Evolutionary conservation across 768 basidiomycete species (phyloP).

Genomic region (Boletus edulis): DNA sequence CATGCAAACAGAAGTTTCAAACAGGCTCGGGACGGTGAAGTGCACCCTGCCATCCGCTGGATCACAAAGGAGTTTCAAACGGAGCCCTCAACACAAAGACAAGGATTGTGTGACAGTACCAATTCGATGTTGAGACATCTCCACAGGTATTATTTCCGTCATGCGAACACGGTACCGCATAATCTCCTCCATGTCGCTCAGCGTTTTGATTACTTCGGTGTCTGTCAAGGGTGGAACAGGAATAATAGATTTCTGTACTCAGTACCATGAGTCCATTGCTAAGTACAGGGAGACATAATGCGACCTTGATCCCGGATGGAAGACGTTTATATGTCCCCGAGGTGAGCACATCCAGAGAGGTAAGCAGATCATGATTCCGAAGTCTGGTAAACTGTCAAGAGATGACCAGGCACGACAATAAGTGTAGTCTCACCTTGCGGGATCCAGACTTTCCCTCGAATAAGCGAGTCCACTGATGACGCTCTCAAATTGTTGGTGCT

Average conservation of each 20-base stretch:
- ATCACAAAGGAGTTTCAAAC: slow-evolving; percentile 19
- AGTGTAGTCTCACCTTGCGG: slow-evolving; percentile 59
- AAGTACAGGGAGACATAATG: slow-evolving; percentile 13
- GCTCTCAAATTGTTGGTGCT: slow-evolving; percentile 80
- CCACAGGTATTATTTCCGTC: slow-evolving; percentile 76
- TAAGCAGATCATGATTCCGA: slow-evolving; percentile 91
- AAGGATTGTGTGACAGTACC: slow-evolving; percentile 39
- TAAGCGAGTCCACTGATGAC: slow-evolving; percentile 61
- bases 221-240: slow-evolving; percentile 68
- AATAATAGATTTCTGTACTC: slow-evolving; percentile 62
- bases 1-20: slow-evolving; percentile 72
- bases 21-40: slow-evolving; percentile 71
- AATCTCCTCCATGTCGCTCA: slow-evolving; percentile 70
- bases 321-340: slow-evolving; percentile 84
- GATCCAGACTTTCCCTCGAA: slow-evolving; percentile 67
- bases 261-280: slow-evolving; percentile 20
- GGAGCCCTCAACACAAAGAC: slow-evolving; percentile 8
- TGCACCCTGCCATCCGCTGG: slow-evolving; percentile 75
- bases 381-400: slow-evolving; percentile 45
- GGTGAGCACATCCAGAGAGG: slow-evolving; percentile 85
- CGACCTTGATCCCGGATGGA: slow-evolving; percentile 77
- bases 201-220: slow-evolving; percentile 57
- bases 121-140: slow-evolving; percentile 72
- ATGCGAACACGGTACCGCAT: slow-evolving; percentile 79
- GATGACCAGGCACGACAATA: background rate